These are phyloP conservation scores for Ashbya aceris DNA, from an alignment of 1,139 yeast species.

Conservation along the genomic window DNA sequence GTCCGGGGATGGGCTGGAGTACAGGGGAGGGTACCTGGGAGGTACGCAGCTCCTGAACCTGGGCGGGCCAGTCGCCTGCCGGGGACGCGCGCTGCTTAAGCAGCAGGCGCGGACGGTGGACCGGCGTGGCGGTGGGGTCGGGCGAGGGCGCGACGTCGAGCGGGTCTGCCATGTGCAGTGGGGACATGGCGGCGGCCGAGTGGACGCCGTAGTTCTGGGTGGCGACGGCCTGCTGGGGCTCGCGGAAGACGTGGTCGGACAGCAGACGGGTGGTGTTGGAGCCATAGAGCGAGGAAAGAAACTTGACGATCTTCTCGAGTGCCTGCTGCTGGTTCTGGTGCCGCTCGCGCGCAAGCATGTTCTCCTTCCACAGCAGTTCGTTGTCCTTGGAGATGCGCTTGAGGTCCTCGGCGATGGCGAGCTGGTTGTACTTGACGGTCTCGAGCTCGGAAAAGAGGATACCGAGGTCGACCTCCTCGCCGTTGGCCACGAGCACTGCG, in stretches of 20 bases:
- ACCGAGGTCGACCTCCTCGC: conserved; percentile 12
- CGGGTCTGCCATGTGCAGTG: conserved; percentile 2
- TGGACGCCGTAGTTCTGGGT: conserved; percentile 1
- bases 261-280: conserved; percentile 9
- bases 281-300: conserved; percentile 49
- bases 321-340: conserved; percentile 82
- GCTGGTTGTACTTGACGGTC: conserved; percentile 64
- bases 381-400: conserved; percentile 78
- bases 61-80: conserved; percentile 5
- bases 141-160: neutral
- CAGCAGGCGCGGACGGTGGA: conserved; percentile 15
- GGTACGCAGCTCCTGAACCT: conserved; percentile 6
- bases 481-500: conserved; percentile 5
- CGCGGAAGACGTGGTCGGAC: conserved; percentile 10
- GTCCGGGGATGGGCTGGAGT: neutral
- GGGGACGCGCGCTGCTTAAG: conserved; percentile 17
- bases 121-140: neutral
- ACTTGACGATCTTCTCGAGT: conserved; percentile 76
- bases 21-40: conserved; percentile 3
- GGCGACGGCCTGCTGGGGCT: conserved; percentile 6
- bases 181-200: conserved; percentile 2
- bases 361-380: conserved; percentile 85
- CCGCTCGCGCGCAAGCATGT: conserved; percentile 71
- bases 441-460: conserved; percentile 62
- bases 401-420: conserved; percentile 74